Percentiles rank a stretch among this genome's conserved stretches.
Evolutionary conservation across 352 stramenopile genomes (phyloP).

Genomic region (Lagenidium sp.): DNA sequence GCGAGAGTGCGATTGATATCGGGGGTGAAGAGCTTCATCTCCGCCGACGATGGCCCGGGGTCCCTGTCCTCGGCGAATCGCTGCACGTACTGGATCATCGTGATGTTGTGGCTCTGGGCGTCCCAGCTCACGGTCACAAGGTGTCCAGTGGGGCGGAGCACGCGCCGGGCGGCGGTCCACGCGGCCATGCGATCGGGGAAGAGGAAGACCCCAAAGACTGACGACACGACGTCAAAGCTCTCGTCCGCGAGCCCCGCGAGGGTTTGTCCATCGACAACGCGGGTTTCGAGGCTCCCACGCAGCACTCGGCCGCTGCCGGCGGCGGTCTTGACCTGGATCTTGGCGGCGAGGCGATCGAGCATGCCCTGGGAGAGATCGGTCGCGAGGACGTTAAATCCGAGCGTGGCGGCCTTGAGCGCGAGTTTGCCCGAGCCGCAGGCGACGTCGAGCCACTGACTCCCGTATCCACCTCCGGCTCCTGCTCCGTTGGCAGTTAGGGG

Average conservation of each 20-base stretch:
- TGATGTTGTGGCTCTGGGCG: constrained; percentile 5
- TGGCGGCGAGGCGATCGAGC: constrained; percentile 4
- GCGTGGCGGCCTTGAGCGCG: neutral
- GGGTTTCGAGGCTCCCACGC: too few relatives aligned
- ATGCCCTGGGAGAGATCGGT: constrained; percentile 9
- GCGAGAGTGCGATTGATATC: constrained; percentile 5
- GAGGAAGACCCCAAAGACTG: constrained; percentile 11
- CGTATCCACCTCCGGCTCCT: too few relatives aligned
- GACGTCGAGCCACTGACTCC: constrained; percentile 5
- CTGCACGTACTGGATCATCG: constrained; percentile 1
- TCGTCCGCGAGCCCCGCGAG: constrained; percentile 6
- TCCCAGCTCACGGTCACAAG: constrained; percentile 12
- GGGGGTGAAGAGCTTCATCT: neutral
- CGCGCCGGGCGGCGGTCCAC: constrained; percentile 7
- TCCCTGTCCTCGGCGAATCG: neutral
- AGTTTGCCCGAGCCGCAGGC: constrained; percentile 7
- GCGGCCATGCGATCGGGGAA: constrained; percentile 8
- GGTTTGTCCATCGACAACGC: constrained; percentile 12
- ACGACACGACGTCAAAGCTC: constrained; percentile 11
- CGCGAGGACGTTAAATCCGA: constrained; percentile 6
- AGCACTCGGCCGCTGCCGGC: neutral
- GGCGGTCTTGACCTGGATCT: neutral
- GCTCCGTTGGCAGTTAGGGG: too few relatives aligned
- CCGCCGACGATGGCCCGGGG: too few relatives aligned
- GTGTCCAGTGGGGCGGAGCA: constrained; percentile 7